These are phyloP conservation scores for Diutina scorzettiae DNA, from an alignment of 1,139 yeast species.

Conservation along the genomic window DNA sequence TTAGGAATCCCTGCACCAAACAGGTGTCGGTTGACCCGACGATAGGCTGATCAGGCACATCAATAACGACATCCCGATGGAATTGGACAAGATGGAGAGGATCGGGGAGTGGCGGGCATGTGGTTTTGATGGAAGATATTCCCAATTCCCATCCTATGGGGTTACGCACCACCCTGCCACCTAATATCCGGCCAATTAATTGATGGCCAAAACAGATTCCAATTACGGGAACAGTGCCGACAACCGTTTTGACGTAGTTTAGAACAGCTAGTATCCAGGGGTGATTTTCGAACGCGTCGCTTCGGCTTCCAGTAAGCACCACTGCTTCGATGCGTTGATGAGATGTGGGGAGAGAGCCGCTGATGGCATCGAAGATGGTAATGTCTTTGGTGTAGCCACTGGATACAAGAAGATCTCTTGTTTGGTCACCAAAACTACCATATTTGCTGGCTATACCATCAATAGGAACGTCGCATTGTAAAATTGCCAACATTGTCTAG, in stretches of 20 bases:
- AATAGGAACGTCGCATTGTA: background rate
- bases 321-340: background rate
- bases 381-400: background rate
- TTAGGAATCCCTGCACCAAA: background rate
- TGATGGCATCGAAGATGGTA: background rate
- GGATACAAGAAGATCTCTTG: background rate
- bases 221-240: background rate
- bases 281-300: background rate
- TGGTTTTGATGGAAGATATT: background rate
- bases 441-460: background rate
- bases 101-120: background rate
- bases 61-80: background rate
- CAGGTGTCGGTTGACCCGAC: background rate
- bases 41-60: background rate
- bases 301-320: background rate
- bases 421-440: background rate
- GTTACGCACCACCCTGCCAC: background rate
- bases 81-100: background rate
- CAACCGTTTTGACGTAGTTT: background rate
- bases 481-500: background rate
- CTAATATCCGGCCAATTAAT: background rate
- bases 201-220: slow-evolving; percentile 2
- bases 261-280: background rate
- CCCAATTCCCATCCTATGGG: background rate
- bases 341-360: background rate